Evolutionary conservation across 352 stramenopile species (phyloP).

Genomic region (Pythium brachiatum): DNA sequence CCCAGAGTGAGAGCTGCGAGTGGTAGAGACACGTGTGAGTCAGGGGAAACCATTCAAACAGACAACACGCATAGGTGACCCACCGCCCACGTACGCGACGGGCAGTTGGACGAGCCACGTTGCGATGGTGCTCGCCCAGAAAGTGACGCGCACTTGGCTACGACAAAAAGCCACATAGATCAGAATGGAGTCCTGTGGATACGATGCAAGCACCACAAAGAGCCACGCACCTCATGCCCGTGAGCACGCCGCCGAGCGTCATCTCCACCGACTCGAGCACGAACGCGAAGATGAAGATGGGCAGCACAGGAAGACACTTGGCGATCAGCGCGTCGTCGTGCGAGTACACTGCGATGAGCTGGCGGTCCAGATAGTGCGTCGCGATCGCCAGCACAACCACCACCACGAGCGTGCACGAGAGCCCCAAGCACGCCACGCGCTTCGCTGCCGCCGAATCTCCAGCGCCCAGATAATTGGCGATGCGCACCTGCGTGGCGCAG

Average conservation of each 20-base stretch:
- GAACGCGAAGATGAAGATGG: conserved; percentile 60
- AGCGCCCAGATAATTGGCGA: conserved; percentile 75
- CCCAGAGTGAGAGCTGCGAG: conserved; percentile 39
- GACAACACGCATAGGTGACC: no score
- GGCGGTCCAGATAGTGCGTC: conserved; percentile 44
- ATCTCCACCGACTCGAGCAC: conserved; percentile 66
- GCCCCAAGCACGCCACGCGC: conserved; percentile 47
- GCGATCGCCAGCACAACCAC: conserved; percentile 43
- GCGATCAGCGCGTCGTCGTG: conserved; percentile 45
- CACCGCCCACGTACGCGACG: conserved; percentile 50
- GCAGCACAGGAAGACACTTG: conserved; percentile 48
- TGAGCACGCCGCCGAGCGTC: conserved; percentile 51
- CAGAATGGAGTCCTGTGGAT: not conserved
- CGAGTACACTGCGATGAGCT: conserved; percentile 61
- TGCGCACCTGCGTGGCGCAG: conserved; percentile 72
- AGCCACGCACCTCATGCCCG: conserved; percentile 54
- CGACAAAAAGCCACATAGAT: not conserved
- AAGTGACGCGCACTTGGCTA: conserved; percentile 61
- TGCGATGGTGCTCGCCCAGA: conserved; percentile 56
- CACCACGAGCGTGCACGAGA: conserved; percentile 50
- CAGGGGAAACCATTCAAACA: no score
- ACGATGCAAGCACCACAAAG: not conserved
- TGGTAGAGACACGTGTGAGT: not conserved
- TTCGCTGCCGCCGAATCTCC: conserved; percentile 47
- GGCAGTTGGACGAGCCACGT: conserved; percentile 71